These are phyloP conservation scores for Serendipita indica DNA, from an alignment of 768 basidiomycete species.

Conservation along the genomic window DNA sequence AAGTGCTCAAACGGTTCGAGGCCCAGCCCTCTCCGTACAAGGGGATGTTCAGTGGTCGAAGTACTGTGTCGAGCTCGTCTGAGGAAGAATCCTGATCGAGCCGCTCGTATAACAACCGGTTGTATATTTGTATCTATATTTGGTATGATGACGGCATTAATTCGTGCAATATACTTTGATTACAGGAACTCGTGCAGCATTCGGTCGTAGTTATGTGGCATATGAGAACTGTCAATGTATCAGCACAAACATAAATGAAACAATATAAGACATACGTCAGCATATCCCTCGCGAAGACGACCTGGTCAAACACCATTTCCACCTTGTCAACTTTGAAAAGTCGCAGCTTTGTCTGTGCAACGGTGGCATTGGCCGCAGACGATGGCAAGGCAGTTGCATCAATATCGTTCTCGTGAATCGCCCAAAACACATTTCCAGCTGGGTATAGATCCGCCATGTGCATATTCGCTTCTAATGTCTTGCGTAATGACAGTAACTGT, in stretches of 20 bases:
- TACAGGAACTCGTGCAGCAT: constrained; percentile 55
- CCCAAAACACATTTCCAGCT: constrained; percentile 68
- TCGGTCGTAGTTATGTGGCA: constrained; percentile 69
- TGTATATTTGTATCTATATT: too few species aligned
- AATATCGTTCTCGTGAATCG: constrained; percentile 55
- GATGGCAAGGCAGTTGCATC: constrained; percentile 32
- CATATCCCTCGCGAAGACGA: constrained; percentile 74
- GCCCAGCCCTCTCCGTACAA: neutral
- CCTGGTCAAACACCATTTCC: constrained; percentile 63
- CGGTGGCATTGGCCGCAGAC: constrained; percentile 17
- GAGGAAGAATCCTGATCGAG: too few species aligned
- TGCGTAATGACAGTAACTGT: constrained; percentile 65
- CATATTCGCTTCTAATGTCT: constrained; percentile 80
- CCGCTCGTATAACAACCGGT: too few species aligned
- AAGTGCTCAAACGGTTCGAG: neutral
- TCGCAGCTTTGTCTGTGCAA: constrained; percentile 26
- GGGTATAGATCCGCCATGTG: constrained; percentile 53
- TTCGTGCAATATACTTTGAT: constrained; percentile 11
- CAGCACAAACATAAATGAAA: constrained; percentile 10
- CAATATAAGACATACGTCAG: constrained; percentile 37
- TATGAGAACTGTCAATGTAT: constrained; percentile 31
- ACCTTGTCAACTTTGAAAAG: constrained; percentile 67
- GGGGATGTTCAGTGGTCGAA: neutral
- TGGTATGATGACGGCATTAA: neutral
- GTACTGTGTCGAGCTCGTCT: too few species aligned